Base-by-base conservation (phyloP, 164 flowering plant species). In the Echeveria elegans region DNA sequence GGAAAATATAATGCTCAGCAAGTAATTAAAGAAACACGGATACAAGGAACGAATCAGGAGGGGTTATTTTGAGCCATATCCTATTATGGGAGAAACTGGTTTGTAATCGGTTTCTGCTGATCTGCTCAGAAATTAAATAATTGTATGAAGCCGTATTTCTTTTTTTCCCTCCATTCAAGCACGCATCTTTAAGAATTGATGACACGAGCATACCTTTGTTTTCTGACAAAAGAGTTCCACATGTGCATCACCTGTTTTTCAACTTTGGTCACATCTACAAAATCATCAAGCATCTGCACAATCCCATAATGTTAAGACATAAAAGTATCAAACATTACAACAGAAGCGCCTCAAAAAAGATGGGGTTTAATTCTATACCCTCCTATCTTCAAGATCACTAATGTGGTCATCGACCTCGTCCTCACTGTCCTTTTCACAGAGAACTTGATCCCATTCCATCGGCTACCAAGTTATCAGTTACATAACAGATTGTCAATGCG, bases 341-440 rank as follows among this genome's bases (percentile, higher is more conserved):
- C 32, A 56, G 19, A 56, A 2, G n/a, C 61, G 28, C 4, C 12
- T 14, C 15, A 36, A 45, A 64, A 43, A 43, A 65, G 48, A 29
- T 28, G 52, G 36, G 48, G 18, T 53, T 23, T 21, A 21, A 52
- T 14, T n/a, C 29, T 53, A 31, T 52, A 93, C 98, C 94, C 97
- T 81, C 73, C 89, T 77, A 76, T 93, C 98, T 81, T 93, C 98
- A 68, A 93, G 81, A 81, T 93, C 98, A 14, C 94, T 93, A 77
- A 93, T 88, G 74, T 88, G 96, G 75, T 93, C 97, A 79, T 93
- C 98, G 70, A 93, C 95, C 77, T 93, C 98, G 78, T 93, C 98
- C 77, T 93, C 98, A 66, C 98, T 93, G 69, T 93, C 98, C 6
- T 82, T 81, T 70, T 93, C 98, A 6, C 96, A 82, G 31, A 82